phyloP scores from a whole-genome alignment of 2,329 filamentous ascomycete genomes.

The Aspergillus sp. region DNA sequence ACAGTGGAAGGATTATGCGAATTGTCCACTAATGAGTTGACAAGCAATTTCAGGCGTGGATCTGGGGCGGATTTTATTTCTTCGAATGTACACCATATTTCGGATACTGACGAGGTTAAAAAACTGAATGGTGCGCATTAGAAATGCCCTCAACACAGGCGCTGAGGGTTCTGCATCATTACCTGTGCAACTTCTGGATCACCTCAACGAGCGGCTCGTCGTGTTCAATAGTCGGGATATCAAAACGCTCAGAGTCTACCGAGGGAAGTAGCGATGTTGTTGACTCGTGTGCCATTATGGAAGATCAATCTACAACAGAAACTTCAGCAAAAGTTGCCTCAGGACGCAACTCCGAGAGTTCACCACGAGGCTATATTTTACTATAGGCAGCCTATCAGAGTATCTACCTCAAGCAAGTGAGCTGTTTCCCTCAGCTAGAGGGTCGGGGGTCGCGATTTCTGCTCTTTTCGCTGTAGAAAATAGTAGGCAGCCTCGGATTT shows the following conservation, averaged over 20 bases:
- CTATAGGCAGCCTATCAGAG: not conserved
- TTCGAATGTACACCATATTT: slow-evolving; percentile 46
- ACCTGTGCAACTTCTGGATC: slow-evolving; percentile 43
- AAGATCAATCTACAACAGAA: not conserved
- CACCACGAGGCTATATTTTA: not conserved
- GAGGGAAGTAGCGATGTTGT: slow-evolving; percentile 17
- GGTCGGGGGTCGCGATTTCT: not conserved
- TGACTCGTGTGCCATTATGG: slow-evolving; percentile 12
- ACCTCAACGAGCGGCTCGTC: slow-evolving; percentile 40
- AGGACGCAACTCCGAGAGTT: not conserved
- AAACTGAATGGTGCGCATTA: slow-evolving; percentile 30
- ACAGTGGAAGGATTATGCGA: slow-evolving; percentile 47
- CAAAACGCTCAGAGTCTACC: slow-evolving; percentile 29
- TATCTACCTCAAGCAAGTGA: not conserved
- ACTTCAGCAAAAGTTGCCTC: not conserved
- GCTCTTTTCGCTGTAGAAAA: not conserved
- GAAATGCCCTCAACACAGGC: not conserved
- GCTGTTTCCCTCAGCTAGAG: not conserved
- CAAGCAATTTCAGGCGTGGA: slow-evolving; percentile 39
- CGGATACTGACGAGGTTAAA: slow-evolving; percentile 38
- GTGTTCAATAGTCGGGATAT: slow-evolving; percentile 43
- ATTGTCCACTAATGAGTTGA: slow-evolving; percentile 39
- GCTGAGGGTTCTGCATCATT: slow-evolving; percentile 3
- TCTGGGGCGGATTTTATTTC: slow-evolving; percentile 43
- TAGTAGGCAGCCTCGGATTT: not conserved